Evolutionary conservation across 768 basidiomycete genomes (phyloP).

Genomic region (Termitomyces sp.): DNA sequence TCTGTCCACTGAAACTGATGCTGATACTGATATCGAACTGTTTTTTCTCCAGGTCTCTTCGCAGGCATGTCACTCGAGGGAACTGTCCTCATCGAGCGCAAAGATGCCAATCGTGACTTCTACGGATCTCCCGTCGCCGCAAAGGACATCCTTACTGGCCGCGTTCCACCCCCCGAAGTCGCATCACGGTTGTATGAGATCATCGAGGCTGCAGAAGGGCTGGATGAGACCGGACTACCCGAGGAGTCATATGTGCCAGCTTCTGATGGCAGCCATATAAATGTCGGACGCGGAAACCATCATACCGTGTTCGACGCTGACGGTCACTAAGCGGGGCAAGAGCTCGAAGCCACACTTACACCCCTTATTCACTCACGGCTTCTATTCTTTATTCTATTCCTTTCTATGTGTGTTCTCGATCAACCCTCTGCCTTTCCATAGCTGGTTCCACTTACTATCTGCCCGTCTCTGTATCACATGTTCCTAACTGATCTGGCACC

Average conservation of each 20-base stretch:
- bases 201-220: constrained; percentile 92
- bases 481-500: neutral
- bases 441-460: neutral
- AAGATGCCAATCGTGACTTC: constrained; percentile 95
- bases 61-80: constrained; percentile 95
- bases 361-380: neutral
- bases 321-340: constrained; percentile 26
- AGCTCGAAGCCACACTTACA: neutral
- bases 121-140: constrained; percentile 91
- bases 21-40: constrained; percentile 1
- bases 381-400: neutral
- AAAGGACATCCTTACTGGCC: constrained; percentile 86
- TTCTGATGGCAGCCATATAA: constrained; percentile 54
- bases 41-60: constrained; percentile 69
- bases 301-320: constrained; percentile 81
- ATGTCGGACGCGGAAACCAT: constrained; percentile 38
- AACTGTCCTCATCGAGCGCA: constrained; percentile 90
- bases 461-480: neutral
- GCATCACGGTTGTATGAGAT: constrained; percentile 91
- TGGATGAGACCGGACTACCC: constrained; percentile 83
- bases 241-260: constrained; percentile 77
- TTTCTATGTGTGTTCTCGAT: neutral
- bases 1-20: neutral
- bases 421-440: neutral
- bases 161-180: constrained; percentile 96